phyloP scores from a whole-genome alignment of 345 rosid genomes.

The Rhizophora mangle region DNA sequence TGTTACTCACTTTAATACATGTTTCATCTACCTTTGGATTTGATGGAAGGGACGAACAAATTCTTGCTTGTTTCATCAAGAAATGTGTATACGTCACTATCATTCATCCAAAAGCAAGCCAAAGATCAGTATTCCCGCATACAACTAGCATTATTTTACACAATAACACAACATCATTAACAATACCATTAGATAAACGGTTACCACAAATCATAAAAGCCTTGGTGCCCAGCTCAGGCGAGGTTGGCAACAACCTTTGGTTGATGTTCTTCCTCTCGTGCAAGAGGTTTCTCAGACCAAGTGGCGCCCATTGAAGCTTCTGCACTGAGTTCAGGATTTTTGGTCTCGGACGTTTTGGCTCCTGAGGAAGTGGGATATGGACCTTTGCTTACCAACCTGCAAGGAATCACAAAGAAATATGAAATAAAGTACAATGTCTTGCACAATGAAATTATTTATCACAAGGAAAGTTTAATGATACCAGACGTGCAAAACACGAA shows the following conservation, averaged over 20 bases:
- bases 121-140: conserved; percentile 8
- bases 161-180: not conserved
- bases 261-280: conserved; percentile 27
- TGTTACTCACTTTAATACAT: conserved; percentile 4
- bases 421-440: not conserved
- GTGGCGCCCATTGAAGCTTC: conserved; percentile 32
- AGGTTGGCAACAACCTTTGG: conserved; percentile 23
- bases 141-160: not conserved
- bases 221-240: conserved; percentile 22
- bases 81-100: conserved; percentile 6
- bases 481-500: not conserved
- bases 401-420: not conserved
- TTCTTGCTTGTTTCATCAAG: conserved; percentile 3
- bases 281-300: conserved; percentile 32
- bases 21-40: conserved; percentile 15
- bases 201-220: conserved; percentile 6
- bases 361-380: conserved; percentile 54
- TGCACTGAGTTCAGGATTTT: conserved; percentile 22
- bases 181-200: not conserved
- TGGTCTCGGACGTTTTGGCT: conserved; percentile 34
- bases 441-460: too few relatives aligned
- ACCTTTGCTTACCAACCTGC: conserved; percentile 72
- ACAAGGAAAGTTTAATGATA: too few relatives aligned
- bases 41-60: not conserved
- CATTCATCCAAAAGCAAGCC: conserved; percentile 9